A percentile compares a stretch with the other conserved stretches of the same genome.
Evolutionary conservation across 2,329 filamentous ascomycete species (phyloP).

Genomic region (Pestalotiopsis sp.): DNA sequence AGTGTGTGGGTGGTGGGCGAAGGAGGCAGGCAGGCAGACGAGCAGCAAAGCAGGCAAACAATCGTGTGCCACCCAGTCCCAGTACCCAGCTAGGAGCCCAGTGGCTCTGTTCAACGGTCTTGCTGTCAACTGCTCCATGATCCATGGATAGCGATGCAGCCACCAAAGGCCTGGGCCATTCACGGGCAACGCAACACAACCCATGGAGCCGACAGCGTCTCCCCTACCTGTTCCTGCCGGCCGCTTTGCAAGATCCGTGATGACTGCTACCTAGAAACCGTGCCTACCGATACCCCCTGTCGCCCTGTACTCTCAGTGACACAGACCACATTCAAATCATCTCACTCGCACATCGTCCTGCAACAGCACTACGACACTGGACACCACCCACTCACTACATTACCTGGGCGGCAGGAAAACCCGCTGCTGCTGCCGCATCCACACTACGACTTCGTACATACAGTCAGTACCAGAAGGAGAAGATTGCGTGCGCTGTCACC

Average conservation of each 20-base stretch:
- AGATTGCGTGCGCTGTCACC: neutral
- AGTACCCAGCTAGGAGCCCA: neutral
- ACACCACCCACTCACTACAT: neutral
- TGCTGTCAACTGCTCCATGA: neutral
- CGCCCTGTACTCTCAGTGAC: neutral
- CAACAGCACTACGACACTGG: neutral
- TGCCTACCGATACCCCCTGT: neutral
- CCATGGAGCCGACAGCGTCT: neutral
- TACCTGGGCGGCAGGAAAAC: neutral
- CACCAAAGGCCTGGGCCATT: neutral
- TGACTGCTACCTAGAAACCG: neutral
- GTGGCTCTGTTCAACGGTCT: constrained; percentile 4
- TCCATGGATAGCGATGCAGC: neutral
- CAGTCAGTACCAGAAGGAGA: neutral
- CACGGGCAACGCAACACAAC: neutral
- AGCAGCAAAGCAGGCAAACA: neutral
- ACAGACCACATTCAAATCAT: constrained; percentile 29
- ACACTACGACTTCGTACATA: neutral
- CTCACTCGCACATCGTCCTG: constrained; percentile 26
- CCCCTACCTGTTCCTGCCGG: neutral
- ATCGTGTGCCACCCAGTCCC: neutral
- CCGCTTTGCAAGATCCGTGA: neutral
- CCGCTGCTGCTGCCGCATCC: neutral
- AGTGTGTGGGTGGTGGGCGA: neutral
- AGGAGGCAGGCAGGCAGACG: neutral